Percentiles rank a stretch among this genome's conserved stretches.
Evolutionary conservation across 2,329 filamentous ascomycete species (phyloP).

Genomic region (Trichothecium sympodiale): DNA sequence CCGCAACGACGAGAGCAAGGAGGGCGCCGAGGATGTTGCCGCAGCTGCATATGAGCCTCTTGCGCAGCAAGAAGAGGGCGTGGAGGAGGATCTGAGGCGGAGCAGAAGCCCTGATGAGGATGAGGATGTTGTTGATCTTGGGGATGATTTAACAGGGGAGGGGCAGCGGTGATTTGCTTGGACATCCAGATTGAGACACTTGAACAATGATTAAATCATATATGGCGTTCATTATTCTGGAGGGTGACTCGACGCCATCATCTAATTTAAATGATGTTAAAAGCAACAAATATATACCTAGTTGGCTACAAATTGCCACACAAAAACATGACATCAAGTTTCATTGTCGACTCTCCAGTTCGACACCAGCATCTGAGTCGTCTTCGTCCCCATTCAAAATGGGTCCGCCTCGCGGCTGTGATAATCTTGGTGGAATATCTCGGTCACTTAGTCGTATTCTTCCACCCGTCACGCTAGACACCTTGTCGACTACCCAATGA

Average conservation of each 20-base stretch:
- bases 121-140: constrained; percentile 24
- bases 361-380: constrained; percentile 27
- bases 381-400: constrained; percentile 33
- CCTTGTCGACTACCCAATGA: constrained; percentile 46
- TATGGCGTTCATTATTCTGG: too few relatives aligned
- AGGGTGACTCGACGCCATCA: too few relatives aligned
- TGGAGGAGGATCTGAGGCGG: constrained; percentile 6
- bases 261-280: too few relatives aligned
- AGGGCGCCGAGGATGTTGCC: constrained; percentile 6
- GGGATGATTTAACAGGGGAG: constrained; percentile 13
- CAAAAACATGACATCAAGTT: neutral
- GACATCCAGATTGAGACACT: too few relatives aligned
- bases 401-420: constrained; percentile 31
- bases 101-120: constrained; percentile 15
- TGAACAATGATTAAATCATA: too few relatives aligned
- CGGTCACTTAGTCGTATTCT: constrained; percentile 39
- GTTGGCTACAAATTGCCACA: neutral
- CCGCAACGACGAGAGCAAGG: constrained; percentile 45
- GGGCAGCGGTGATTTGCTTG: too few relatives aligned
- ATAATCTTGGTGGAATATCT: constrained; percentile 22
- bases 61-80: constrained; percentile 11
- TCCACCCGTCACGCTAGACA: constrained; percentile 43
- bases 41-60: constrained; percentile 19
- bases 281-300: neutral
- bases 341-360: constrained; percentile 27